Base-by-base conservation (phyloP, 2,329 filamentous ascomycete genomes). In the Xylaria sp. region DNA sequence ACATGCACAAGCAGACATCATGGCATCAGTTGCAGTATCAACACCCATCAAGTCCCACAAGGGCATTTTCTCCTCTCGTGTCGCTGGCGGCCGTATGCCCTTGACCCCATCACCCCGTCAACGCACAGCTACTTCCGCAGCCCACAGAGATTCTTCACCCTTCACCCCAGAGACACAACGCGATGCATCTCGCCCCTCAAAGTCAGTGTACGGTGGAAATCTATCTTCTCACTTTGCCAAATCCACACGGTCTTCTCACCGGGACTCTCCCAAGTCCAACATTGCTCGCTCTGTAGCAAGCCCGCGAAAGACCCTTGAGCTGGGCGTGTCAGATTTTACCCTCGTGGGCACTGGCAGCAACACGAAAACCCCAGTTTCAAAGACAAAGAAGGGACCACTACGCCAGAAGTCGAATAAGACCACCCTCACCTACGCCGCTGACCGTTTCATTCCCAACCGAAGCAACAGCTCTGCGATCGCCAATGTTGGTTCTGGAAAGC, bases 381-480 rank as follows among this genome's bases (percentile, higher is more conserved):
- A 88, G 76, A 84, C 87, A 54, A 89, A 87, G 78, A 90, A 91
- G 78, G 79, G 72, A 12, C 76, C 83, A 15, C 76, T 87, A 80
- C 75, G 85, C 77, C 80, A 86, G 79, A 88, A 89, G 84, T 74
- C 86, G 69, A 74, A 81, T 78, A 97, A 97, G 88, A 95, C 92
- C 15, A 94, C 92, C 0, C 81, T 94, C 67, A 91, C 89, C 81
- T 96, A 95, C 76, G 87, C 89, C 57, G 94, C 91, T 48, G 96
- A 99, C 81, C 91, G 96, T 63, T 99, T 98, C 85, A 98, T 99
- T 74, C 95, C 96, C 74, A 98, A 97, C 85, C 92, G 96, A 39
- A 88, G 88, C 59, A 92, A 94, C 73, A 97, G 94, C 84, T 96
- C 97, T 62, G 94, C 92, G 65, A 92, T 97, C 78, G 87, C 91